Conservation (phyloP, 1,284 basidiomycete genomes). For the Vanrija humicola region DNA sequence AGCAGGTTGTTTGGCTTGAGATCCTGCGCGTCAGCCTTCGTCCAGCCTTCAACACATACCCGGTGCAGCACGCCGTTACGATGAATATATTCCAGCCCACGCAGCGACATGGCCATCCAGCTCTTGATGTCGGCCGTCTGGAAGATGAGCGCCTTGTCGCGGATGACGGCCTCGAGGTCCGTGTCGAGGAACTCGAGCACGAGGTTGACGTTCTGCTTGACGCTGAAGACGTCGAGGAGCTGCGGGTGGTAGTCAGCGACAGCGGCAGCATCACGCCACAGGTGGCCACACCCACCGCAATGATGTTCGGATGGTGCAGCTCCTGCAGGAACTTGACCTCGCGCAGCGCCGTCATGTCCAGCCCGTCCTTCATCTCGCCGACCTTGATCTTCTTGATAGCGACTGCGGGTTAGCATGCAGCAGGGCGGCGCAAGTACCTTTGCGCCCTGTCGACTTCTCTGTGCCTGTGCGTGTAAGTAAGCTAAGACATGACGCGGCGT, state of each 20-base stretch:
- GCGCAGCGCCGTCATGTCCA: conserved; percentile 97
- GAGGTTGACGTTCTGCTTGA: conserved; percentile 92
- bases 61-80: conserved; percentile 85
- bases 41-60: conserved; percentile 56
- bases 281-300: conserved; percentile 60
- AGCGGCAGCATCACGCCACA: too few relatives aligned
- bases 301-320: conserved; percentile 89
- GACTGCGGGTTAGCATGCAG: conserved; percentile 52
- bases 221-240: conserved; percentile 96
- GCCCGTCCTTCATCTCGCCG: conserved; percentile 93
- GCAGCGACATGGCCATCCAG: conserved; percentile 98
- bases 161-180: conserved; percentile 97
- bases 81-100: conserved; percentile 96
- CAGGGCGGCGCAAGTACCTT: conserved; percentile 47
- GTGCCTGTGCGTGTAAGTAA: conserved; percentile 18
- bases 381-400: conserved; percentile 99
- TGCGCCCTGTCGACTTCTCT: conserved; percentile 38
- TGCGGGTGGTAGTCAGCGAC: conserved; percentile 40
- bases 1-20: conserved; percentile 98
- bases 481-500: not conserved
- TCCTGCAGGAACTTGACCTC: conserved; percentile 98
- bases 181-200: conserved; percentile 96
- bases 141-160: conserved; percentile 86
- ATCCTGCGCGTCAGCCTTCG: conserved; percentile 59
- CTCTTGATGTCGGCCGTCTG: conserved; percentile 94